Percentiles rank a stretch among this genome's conserved stretches.
Conservation (phyloP, 2,329 filamentous ascomycete genomes). For the Acrodontium crateriforme region DNA sequence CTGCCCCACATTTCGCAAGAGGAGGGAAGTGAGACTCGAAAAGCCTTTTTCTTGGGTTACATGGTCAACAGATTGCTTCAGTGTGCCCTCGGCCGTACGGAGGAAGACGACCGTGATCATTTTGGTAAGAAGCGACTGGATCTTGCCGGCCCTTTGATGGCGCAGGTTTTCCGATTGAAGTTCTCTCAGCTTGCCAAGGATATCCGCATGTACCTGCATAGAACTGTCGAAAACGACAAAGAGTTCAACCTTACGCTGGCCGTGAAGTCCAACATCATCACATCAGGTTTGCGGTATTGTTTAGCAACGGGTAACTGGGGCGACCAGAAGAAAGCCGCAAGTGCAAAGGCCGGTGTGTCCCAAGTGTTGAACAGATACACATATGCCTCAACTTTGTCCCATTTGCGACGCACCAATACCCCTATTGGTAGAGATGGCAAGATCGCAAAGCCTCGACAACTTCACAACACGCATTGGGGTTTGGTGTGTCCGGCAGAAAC, state of each 20-base stretch:
- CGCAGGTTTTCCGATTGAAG: constrained; percentile 88
- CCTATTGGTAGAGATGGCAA: constrained; percentile 96
- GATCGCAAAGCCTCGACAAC: constrained; percentile 89
- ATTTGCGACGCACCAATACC: constrained; percentile 93
- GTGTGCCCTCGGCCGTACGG: constrained; percentile 80
- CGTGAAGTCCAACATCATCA: constrained; percentile 81
- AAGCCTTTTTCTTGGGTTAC: constrained; percentile 96
- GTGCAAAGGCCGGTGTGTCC: constrained; percentile 89
- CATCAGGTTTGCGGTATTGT: constrained; percentile 91
- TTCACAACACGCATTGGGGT: constrained; percentile 98
- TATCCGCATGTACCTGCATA: constrained; percentile 78
- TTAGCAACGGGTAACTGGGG: constrained; percentile 98
- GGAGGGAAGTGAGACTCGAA: constrained; percentile 87
- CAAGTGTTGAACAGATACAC: constrained; percentile 98
- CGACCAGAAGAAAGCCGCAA: constrained; percentile 95
- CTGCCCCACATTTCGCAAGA: constrained; percentile 91
- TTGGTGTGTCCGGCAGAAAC: constrained; percentile 95
- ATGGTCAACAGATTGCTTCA: constrained; percentile 96
- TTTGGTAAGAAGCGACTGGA: constrained; percentile 98
- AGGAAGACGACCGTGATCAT: constrained; percentile 95
- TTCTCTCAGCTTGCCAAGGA: constrained; percentile 86
- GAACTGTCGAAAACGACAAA: constrained; percentile 75
- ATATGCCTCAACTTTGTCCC: constrained; percentile 88
- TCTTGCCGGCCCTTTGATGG: constrained; percentile 82
- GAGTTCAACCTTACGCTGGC: constrained; percentile 86